phyloP scores from a whole-genome alignment of 169 alveolate species.

The Amoebophrya sp. region DNA sequence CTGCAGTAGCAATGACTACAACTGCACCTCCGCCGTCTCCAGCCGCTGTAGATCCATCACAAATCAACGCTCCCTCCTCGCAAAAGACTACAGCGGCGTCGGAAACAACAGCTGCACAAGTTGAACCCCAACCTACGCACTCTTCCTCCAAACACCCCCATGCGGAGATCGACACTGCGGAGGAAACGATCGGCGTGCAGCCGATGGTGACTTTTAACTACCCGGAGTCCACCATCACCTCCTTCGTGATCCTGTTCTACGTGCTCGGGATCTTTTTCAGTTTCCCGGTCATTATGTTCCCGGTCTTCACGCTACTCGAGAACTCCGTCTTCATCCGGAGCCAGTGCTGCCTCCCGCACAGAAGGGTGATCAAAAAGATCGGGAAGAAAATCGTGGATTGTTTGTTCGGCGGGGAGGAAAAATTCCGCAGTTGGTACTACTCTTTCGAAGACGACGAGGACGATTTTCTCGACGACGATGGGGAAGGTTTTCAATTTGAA shows the following conservation, averaged over 20 bases:
- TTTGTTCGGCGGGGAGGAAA: neutral
- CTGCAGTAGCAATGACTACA: too few relatives aligned
- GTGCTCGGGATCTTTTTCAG: constrained; percentile 26
- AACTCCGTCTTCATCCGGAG: neutral
- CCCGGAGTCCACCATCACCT: constrained; percentile 25
- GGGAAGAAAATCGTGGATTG: neutral
- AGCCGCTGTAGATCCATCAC: too few relatives aligned
- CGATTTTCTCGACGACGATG: neutral
- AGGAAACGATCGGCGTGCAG: neutral
- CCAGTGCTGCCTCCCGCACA: neutral
- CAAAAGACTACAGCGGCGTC: neutral
- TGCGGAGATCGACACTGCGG: neutral
- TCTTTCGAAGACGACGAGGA: neutral
- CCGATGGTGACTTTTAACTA: constrained; percentile 34
- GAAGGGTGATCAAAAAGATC: neutral
- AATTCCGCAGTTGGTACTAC: neutral
- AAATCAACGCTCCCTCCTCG: neutral
- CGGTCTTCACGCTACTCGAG: constrained; percentile 25
- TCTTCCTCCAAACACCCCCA: too few relatives aligned
- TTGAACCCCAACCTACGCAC: too few relatives aligned
- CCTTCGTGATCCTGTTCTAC: constrained; percentile 34
- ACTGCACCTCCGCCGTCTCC: too few relatives aligned
- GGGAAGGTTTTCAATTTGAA: neutral
- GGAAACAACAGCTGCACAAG: too few relatives aligned
- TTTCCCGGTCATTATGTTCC: constrained; percentile 34